Conservation (phyloP, 352 stramenopile species). For the Plasmopara muralis region DNA sequence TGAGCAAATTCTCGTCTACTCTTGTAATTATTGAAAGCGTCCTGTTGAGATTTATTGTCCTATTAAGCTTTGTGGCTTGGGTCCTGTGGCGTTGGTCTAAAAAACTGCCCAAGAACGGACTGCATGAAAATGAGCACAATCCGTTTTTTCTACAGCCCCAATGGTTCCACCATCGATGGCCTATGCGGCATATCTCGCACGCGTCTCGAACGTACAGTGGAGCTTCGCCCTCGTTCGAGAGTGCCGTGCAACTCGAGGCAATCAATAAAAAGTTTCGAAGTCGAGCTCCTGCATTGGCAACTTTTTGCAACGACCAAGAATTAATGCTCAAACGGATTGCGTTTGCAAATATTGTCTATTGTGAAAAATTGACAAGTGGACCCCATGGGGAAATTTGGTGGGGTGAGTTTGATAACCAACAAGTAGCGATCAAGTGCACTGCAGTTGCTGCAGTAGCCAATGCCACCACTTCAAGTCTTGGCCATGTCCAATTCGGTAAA, state of each 20-base stretch:
- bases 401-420: conserved; percentile 37
- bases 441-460: conserved; percentile 12
- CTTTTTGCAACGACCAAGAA: conserved; percentile 33
- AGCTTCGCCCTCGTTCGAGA: conserved; percentile 16
- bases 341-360: conserved; percentile 25
- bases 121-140: conserved; percentile 22
- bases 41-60: conserved; percentile 15
- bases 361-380: conserved; percentile 23
- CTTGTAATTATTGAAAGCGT: conserved; percentile 20
- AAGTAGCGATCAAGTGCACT: conserved; percentile 50
- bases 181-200: conserved; percentile 1
- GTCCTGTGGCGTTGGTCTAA: conserved; percentile 16
- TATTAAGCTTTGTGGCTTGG: conserved; percentile 18
- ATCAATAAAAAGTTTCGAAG: conserved; percentile 30
- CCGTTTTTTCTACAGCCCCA: conserved; percentile 24
- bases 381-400: conserved; percentile 53
- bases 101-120: conserved; percentile 17
- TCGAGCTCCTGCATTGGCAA: conserved; percentile 20
- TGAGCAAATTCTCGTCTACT: conserved; percentile 10
- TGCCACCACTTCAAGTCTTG: neutral
- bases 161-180: conserved; percentile 11
- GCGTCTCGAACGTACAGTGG: conserved; percentile 13
- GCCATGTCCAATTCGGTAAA: too few relatives aligned
- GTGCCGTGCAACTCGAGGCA: conserved; percentile 26
- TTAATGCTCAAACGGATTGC: conserved; percentile 34